Base-by-base conservation (phyloP, 495 filamentous ascomycete genomes). In the Jackrogersella multiformis region DNA sequence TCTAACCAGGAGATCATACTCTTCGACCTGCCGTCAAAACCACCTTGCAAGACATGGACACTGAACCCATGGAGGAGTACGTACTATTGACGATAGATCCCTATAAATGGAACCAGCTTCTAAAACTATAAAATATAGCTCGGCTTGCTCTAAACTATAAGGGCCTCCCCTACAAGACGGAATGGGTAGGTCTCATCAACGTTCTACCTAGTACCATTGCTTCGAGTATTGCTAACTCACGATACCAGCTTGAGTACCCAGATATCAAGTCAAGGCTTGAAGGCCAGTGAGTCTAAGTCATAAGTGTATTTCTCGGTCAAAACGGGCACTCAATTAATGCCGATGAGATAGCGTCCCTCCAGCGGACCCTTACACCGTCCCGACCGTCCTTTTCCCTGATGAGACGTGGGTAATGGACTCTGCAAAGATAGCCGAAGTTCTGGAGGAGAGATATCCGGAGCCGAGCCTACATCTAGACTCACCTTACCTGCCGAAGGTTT, bases 71-170 rank as follows among this genome's bases (percentile, higher is more conserved):
- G 86, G 86, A 88, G 84, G 72, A 84, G 86, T 86, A 75, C 58
- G 77, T 76, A n/a, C 15, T 36, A 52, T 28, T 16, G 15, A n/a
- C n/a, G n/a, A n/a, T n/a, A n/a, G n/a, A n/a, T n/a, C 24, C 48
- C 38, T 0, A 13, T 16, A n/a, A n/a, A 0, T 12, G 48, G 32
- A n/a, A 44, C 46, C 18, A 13, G 10, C 9, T 10, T 42, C 42
- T 26, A 30, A 64, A 2, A 1, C 21, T 5, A 24, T 10, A 36
- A 21, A 10, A 21, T 24, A 52, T 45, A 88, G 87, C 84, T 44
- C 86, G 87, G 2, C 64, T 90, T 12, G 39, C 76, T 4, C 76
- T 91, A 35, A 89, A 89, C 75, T 87, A 80, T 77, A 90, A 91
- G 70, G 75, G 77, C 5, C 71, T 90, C n/a, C 78, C 83, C 48